phyloP scores from a whole-genome alignment of 2,329 filamentous ascomycete genomes.

The Sphaerulina musiva region DNA sequence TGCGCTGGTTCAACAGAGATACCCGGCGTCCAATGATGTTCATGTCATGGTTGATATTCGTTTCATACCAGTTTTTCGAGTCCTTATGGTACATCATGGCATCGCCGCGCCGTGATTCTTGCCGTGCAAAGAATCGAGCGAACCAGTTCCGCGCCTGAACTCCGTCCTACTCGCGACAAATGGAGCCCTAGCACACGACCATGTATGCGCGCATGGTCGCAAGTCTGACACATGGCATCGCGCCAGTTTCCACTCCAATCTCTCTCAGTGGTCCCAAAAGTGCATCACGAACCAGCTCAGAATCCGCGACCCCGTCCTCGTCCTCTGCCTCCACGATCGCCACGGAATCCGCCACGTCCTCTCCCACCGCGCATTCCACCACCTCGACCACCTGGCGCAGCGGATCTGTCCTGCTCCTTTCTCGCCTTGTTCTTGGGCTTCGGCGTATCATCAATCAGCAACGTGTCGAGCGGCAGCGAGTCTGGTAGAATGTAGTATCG shows the following conservation, averaged over 20 bases:
- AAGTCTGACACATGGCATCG: not conserved
- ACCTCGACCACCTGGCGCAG: constrained; percentile 41
- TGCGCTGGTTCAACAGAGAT: not conserved
- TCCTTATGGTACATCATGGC: not conserved
- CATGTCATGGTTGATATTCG: not conserved
- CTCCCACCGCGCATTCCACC: constrained; percentile 43
- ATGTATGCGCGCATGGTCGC: not conserved
- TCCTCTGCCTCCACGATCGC: constrained; percentile 30
- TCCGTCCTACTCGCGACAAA: not conserved
- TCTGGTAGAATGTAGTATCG: constrained; percentile 96
- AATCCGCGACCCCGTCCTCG: constrained; percentile 27
- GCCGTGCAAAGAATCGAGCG: not conserved
- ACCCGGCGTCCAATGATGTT: not conserved
- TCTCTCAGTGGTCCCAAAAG: not conserved
- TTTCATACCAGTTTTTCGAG: not conserved
- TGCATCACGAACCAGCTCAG: constrained; percentile 1
- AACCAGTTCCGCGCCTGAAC: not conserved
- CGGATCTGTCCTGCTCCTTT: constrained; percentile 62
- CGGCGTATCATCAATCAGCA: constrained; percentile 90
- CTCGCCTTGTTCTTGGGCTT: constrained; percentile 99
- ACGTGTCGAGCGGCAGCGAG: constrained; percentile 86
- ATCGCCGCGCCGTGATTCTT: not conserved
- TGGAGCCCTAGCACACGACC: not conserved
- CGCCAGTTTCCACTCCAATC: not conserved
- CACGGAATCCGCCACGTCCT: constrained; percentile 36